Percentiles rank a stretch among this genome's conserved stretches.
Conservation (phyloP, 176 grass and related monocot genomes). For the Alloteropsis semialata region DNA sequence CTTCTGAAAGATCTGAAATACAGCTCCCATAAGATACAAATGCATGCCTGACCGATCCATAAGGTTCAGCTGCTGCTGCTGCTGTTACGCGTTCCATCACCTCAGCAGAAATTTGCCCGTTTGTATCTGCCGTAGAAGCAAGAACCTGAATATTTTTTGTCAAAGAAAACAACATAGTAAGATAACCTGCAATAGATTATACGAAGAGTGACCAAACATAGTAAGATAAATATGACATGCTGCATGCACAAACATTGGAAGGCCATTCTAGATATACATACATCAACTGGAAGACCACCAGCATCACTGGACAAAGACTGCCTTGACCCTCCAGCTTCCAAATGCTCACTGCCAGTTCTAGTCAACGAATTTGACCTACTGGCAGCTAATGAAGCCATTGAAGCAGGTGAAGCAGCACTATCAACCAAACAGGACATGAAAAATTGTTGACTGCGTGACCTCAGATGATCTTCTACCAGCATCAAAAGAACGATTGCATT, state of each 20-base stretch:
- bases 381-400: constrained; percentile 45
- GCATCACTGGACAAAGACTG: constrained; percentile 79
- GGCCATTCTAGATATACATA: constrained; percentile 56
- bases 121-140: constrained; percentile 91
- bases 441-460: constrained; percentile 82
- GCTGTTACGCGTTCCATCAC: constrained; percentile 96
- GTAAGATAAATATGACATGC: not conserved
- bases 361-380: constrained; percentile 75
- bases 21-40: constrained; percentile 97
- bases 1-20: constrained; percentile 74
- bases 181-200: constrained; percentile 19
- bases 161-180: constrained; percentile 28
- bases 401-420: constrained; percentile 47
- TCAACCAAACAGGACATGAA: constrained; percentile 63
- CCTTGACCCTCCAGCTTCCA: constrained; percentile 53
- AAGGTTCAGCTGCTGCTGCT: constrained; percentile 94
- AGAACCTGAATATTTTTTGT: constrained; percentile 60
- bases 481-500: constrained; percentile 94
- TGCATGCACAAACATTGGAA: constrained; percentile 15
- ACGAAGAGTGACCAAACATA: not conserved
- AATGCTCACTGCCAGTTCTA: constrained; percentile 64
- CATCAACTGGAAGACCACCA: constrained; percentile 87
- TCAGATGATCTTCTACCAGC: constrained; percentile 97
- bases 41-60: constrained; percentile 90
- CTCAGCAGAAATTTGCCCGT: constrained; percentile 94